These are phyloP conservation scores for Mucor sp. DNA, from an alignment of 371 early-diverging fungal species.

Conservation along the genomic window DNA sequence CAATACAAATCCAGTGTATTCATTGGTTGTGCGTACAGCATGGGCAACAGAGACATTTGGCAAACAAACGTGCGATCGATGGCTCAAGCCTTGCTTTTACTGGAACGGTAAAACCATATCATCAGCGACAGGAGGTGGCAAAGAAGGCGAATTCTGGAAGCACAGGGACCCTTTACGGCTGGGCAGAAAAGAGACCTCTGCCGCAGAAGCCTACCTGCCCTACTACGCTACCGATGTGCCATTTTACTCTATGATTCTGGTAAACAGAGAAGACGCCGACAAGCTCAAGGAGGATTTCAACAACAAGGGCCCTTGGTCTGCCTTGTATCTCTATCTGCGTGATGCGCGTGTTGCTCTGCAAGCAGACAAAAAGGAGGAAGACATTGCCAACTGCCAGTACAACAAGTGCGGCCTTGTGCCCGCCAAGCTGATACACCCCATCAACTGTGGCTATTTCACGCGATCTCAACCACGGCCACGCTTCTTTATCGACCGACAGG, in stretches of 20 bases:
- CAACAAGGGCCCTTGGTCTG: slow-evolving; percentile 23
- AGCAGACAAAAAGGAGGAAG: slow-evolving; percentile 35
- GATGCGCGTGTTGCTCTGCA: slow-evolving; percentile 51
- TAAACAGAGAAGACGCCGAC: slow-evolving; percentile 60
- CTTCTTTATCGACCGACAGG: slow-evolving; percentile 53
- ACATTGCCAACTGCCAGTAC: slow-evolving; percentile 57
- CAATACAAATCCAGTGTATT: slow-evolving; percentile 70
- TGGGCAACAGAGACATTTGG: slow-evolving; percentile 61
- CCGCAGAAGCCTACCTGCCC: slow-evolving; percentile 63
- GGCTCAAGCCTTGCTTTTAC: slow-evolving; percentile 63
- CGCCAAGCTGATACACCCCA: slow-evolving; percentile 65
- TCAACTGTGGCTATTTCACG: slow-evolving; percentile 69
- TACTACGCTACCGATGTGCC: slow-evolving; percentile 21
- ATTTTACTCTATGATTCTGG: slow-evolving; percentile 54
- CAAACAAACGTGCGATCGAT: slow-evolving; percentile 33
- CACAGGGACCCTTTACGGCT: slow-evolving; percentile 57
- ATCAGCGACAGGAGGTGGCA: slow-evolving; percentile 21
- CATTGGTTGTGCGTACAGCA: slow-evolving; percentile 59
- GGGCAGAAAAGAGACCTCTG: slow-evolving; percentile 59
- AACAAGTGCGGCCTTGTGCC: slow-evolving; percentile 58
- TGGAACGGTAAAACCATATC: slow-evolving; percentile 65
- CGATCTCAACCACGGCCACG: slow-evolving; percentile 59
- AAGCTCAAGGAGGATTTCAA: slow-evolving; percentile 36
- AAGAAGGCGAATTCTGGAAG: slow-evolving; percentile 63
- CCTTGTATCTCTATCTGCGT: slow-evolving; percentile 45